Conservation (phyloP, 208 protist species). For the Leishmania guyanensis region DNA sequence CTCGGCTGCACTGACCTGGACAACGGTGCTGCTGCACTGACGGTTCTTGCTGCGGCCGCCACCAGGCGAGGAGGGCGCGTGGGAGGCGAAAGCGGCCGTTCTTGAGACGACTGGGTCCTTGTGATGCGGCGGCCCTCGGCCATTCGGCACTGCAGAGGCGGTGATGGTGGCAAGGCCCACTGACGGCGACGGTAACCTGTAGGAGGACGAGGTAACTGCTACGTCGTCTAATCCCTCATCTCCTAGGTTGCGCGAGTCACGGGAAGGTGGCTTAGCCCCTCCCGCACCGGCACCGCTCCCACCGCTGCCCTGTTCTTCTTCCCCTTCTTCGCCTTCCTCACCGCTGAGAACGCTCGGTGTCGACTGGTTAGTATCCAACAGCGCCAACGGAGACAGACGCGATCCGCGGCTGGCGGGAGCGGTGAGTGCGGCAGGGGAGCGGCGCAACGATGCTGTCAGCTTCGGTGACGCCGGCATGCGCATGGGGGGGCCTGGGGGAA, state of each 20-base stretch:
- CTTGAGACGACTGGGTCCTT: background rate
- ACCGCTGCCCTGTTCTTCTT: background rate
- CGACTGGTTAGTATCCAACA: constrained; percentile 41
- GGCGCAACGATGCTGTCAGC: background rate
- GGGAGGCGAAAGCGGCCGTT: background rate
- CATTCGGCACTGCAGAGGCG: background rate
- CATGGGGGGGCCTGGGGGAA: background rate
- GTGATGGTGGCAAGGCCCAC: background rate
- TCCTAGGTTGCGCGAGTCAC: constrained; percentile 24
- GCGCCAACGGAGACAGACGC: background rate
- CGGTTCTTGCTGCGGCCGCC: constrained; percentile 4
- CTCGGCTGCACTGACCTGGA: constrained; percentile 16
- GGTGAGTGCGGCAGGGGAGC: background rate
- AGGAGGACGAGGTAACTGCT: background rate
- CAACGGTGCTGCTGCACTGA: constrained; percentile 11
- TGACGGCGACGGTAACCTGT: background rate
- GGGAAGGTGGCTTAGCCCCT: background rate
- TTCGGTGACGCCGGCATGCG: background rate
- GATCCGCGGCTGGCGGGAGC: constrained; percentile 9
- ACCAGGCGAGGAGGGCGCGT: background rate
- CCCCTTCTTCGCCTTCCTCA: constrained; percentile 38
- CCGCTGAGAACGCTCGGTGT: constrained; percentile 65
- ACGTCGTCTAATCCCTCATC: constrained; percentile 17
- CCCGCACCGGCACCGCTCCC: background rate
- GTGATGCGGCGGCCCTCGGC: background rate